phyloP scores from a whole-genome alignment of 164 flowering plant genomes.

The Vitis labrusca region DNA sequence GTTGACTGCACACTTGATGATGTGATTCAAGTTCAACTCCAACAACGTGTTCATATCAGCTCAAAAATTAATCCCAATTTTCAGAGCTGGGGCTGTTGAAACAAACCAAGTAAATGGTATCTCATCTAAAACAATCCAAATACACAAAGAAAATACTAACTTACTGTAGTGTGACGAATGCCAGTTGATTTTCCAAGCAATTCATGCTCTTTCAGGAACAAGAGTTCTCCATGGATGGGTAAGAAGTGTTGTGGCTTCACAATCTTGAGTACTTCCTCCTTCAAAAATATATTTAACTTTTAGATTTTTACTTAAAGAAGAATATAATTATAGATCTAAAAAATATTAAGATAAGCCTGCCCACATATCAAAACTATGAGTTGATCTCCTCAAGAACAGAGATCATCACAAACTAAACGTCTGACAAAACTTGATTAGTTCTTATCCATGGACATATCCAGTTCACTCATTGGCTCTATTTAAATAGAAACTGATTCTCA shows the following conservation, averaged over 20 bases:
- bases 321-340: not conserved
- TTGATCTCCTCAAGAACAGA: too few relatives aligned
- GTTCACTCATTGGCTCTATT: too few relatives aligned
- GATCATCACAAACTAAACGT: too few relatives aligned
- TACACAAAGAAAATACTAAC: constrained; percentile 24
- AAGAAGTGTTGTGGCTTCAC: constrained; percentile 99
- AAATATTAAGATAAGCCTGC: constrained; percentile 1
- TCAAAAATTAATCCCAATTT: too few relatives aligned
- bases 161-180: constrained; percentile 89
- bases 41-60: too few relatives aligned
- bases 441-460: too few relatives aligned
- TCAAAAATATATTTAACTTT: constrained; percentile 20
- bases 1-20: too few relatives aligned
- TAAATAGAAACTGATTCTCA: too few relatives aligned
- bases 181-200: constrained; percentile 94
- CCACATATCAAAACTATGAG: too few relatives aligned
- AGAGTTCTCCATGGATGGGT: constrained; percentile 95
- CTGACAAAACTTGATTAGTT: too few relatives aligned
- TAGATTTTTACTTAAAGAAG: not conserved
- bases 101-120: not conserved
- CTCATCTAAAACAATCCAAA: not conserved
- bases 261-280: constrained; percentile 91
- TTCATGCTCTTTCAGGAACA: constrained; percentile 96
- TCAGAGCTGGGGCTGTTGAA: not conserved
- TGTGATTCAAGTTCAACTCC: too few relatives aligned